Evolutionary conservation across 805 yeast genomes (phyloP), one percentile per base, ranked within the genome.

Genomic region (Saturnispora ahearnii): DNA sequence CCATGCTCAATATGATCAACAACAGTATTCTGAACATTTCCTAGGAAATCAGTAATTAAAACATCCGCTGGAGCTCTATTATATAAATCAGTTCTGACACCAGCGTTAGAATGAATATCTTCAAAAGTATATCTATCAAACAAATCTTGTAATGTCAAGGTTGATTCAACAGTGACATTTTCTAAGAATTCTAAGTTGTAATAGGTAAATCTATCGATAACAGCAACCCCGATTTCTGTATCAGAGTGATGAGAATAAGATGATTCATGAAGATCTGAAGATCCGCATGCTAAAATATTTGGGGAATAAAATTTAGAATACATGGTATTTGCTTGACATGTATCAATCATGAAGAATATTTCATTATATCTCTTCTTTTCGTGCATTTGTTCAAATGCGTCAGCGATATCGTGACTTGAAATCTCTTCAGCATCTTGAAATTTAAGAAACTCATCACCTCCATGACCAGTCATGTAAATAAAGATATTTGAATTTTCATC

Each of bases 251-350:
- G 98, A 1, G 97, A 89, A 62, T 89, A 93, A 2, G 96, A 87
- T 46, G 91, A 82, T 67, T 93, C 96, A 49, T 84, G 96, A 7
- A 87, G 55, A 56, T 77, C 84, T 9, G 95, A 85, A 1, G 96
- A 88, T 0, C 99, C 99, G 33, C 91, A 95, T 1, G 96, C 87
- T 47, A 93, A 67, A 43, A 93, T 79, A 63, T 93, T 89, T 32
- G 99, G 98, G 9, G 96, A 84, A 63, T 88, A 89, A 62, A 91
- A 81, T 61, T 84, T 79, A 51, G 95, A 83, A 68, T 85, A 93
- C 99, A 93, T 91, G 13, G 99, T 88, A 67, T 91, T 93, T 26
- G 99, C 99, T 71, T 93, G 99, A 63, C 99, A 93, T 0, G 99
- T 93, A 66, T 93, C 99, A 55, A 93, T 85, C 98, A 93, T 93